Percentiles rank a stretch among this genome's conserved stretches.
Conservation (phyloP, 2,329 filamentous ascomycete genomes). For the Sodiomyces alkalinus region DNA sequence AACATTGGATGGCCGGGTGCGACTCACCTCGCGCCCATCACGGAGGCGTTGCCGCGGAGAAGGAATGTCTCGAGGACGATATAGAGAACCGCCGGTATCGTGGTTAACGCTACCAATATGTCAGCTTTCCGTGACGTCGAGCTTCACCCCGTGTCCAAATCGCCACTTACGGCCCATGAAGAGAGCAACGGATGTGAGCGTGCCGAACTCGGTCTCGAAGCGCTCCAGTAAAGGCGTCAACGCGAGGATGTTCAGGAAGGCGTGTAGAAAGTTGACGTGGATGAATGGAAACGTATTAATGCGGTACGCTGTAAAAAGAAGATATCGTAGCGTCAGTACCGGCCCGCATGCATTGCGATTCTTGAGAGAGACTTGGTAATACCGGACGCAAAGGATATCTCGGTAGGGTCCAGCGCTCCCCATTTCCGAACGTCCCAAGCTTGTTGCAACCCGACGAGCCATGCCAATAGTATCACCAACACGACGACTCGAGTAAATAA, state of each 20-base stretch:
- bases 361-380: too few relatives aligned
- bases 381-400: conserved; percentile 60
- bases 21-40: conserved; percentile 69
- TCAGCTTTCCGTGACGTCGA: conserved; percentile 11
- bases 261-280: conserved; percentile 68
- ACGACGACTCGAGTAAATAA: conserved; percentile 69
- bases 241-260: conserved; percentile 63
- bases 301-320: conserved; percentile 54
- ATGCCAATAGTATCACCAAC: conserved; percentile 35
- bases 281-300: conserved; percentile 86
- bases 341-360: too few relatives aligned
- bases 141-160: too few relatives aligned
- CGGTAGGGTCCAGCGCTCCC: conserved; percentile 64
- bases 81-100: conserved; percentile 71
- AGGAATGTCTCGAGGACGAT: conserved; percentile 62
- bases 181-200: conserved; percentile 69
- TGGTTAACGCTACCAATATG: conserved; percentile 48
- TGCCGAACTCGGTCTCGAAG: conserved; percentile 87
- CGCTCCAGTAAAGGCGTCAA: conserved; percentile 80
- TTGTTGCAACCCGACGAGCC: conserved; percentile 52
- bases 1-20: not conserved
- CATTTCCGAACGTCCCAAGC: conserved; percentile 61
- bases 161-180: conserved; percentile 76
- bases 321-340: not conserved
- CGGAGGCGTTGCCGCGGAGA: conserved; percentile 52